phyloP scores from a whole-genome alignment of 116 monocot species.

The Zostera marina region DNA sequence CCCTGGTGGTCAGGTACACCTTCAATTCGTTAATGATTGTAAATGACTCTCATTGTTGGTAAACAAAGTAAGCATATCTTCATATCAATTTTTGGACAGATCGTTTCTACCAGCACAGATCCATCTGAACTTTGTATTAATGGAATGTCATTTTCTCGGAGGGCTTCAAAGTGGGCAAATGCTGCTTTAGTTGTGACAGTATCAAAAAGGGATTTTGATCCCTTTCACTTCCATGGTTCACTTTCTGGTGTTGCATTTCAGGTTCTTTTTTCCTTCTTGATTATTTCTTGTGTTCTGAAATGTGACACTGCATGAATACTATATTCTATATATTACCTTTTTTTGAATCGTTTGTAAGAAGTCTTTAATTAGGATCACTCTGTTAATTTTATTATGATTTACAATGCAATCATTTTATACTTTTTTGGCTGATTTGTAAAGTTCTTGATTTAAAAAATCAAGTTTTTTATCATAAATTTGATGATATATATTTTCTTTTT shows the following conservation, averaged over 20 bases:
- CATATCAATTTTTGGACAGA: conserved; percentile 15
- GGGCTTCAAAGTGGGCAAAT: conserved; percentile 97
- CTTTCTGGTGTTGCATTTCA: conserved; percentile 92
- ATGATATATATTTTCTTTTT: too few relatives aligned
- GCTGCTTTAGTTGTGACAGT: conserved; percentile 82
- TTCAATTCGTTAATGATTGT: not conserved
- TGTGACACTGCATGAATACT: not conserved
- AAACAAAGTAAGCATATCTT: not conserved
- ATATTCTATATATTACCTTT: not conserved
- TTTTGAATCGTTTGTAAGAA: not conserved
- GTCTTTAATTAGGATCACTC: not conserved
- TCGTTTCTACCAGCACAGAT: conserved; percentile 87
- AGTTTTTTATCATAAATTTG: not conserved
- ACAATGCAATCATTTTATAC: not conserved
- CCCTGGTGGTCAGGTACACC: conserved; percentile 85
- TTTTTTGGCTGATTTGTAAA: not conserved
- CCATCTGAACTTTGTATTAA: conserved; percentile 83
- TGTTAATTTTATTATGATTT: not conserved
- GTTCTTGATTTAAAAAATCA: not conserved
- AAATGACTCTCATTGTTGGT: not conserved
- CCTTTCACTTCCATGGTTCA: conserved; percentile 36
- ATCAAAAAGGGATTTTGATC: conserved; percentile 53
- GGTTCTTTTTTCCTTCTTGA: conserved; percentile 20
- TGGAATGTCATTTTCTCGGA: conserved; percentile 93
- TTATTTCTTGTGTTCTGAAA: not conserved